Evolutionary conservation across 202 grass and related monocot species (phyloP), one percentile per base, ranked within the genome.

Genomic region (Panicum hallii): DNA sequence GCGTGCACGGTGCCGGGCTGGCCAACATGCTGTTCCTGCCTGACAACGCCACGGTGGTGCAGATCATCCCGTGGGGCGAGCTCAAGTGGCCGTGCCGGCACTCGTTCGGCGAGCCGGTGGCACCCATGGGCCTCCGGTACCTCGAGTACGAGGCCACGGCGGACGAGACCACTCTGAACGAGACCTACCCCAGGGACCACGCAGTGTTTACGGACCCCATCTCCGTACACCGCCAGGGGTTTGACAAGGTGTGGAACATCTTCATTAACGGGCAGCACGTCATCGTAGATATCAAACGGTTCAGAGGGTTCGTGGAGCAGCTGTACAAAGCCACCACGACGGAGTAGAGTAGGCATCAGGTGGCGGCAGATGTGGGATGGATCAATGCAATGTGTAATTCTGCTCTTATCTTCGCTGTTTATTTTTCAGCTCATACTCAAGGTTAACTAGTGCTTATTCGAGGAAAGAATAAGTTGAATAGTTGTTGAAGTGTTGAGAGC

Each of bases 21-120:
- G 92, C 94, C 4, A 94, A 94, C 84, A 92, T 97, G 92, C 86
- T 97, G 74, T 97, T 97, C 84, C 73, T 97, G 79, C 94, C 91
- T 0, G 62, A 42, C 42, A 87, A 90, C 58, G 90, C 56, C 28
- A 90, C 86, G 6, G 5, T 91, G 10, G 79, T 97, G 49, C 94
- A 94, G 81, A 80, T 94, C 34, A 49, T 92, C 41, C 94, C 94
- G 3, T 94, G 85, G 87, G 91, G 94, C 1, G 68, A 47, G 7
- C 45, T 94, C 84, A 90, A 61, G 67, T 85, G 75, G 78, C 38
- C 85, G 5, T 72, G 78, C 62, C 77, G 78, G 74, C 63, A 84
- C 19, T 74, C 87, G 16, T 91, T 62, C 34, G 88, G 90, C 3
- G 69, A 83, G 40, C 94, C 92, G 0, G 68, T 79, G 40, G 50